Evolutionary conservation across 2,329 filamentous ascomycete genomes (phyloP), one percentile per base, ranked within the genome.

Genomic region (Zasmidium citrigriseum): DNA sequence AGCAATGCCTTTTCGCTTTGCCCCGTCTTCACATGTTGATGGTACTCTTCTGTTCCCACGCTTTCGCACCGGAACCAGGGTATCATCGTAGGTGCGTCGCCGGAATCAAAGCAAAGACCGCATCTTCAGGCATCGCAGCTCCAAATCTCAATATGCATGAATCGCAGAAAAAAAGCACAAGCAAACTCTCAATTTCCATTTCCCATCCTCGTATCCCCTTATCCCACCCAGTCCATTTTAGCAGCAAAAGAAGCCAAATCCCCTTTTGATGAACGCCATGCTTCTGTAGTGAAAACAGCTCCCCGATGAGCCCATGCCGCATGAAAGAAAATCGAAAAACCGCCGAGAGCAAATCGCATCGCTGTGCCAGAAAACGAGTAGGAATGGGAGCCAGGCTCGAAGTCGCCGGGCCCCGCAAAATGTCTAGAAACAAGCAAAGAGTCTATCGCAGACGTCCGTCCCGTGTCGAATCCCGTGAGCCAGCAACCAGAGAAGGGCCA

Each of bases 81-180:
- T 34, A 34, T 25, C 22, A 29, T 24, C 22, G n/a, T 41, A 11
- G 34, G 18, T 11, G 34, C 18, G 34, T 41, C 34, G 34, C 34
- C 7, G n/a, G n/a, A n/a, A n/a, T n/a, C n/a, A 48, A 41, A 29
- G 46, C 25, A 22, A 49, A 47, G 21, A 23, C 24, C n/a, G 12
- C 9, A 20, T 22, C 52, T 46, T n/a, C 46, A 49, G 46, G 23
- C 49, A 29, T 20, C 22, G 29, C 25, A 21, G 29, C 34, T 22
- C 48, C 55, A 25, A 57, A 57, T 52, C 14, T 12, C 27, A 48
- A 57, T 57, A 49, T 57, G 55, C 55, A 57, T 57, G 21, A 21
- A 44, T 44, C 29, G 50, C 50, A 52, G 14, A 45, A 54, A 54
- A 55, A 38, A 12, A 27, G n/a, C 27, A 41, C 21, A 23, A 52